Conservation (phyloP, 768 basidiomycete species). For the Mycena vitilis region DNA sequence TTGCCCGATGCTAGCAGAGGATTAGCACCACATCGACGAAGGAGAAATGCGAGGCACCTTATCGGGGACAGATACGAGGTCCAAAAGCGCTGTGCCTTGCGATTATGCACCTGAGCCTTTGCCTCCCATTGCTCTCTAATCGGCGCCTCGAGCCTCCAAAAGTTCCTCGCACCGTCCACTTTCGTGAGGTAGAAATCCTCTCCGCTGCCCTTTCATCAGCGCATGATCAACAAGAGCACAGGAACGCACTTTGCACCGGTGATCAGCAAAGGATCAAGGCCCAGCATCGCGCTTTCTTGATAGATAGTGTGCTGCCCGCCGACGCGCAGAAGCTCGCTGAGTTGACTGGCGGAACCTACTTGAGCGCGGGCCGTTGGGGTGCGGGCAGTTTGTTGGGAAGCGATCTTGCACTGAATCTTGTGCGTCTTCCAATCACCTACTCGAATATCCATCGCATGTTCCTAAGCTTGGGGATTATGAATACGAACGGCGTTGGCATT, state of each 20-base stretch:
- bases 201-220: not conserved
- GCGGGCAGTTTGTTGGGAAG: not conserved
- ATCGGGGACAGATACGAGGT: too few relatives aligned
- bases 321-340: constrained; percentile 24
- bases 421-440: constrained; percentile 30
- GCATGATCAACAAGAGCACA: not conserved
- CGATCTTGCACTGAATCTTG: constrained; percentile 29
- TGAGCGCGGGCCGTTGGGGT: not conserved
- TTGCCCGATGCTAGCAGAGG: not conserved
- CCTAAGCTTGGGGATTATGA: not conserved
- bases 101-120: too few relatives aligned
- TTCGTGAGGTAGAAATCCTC: constrained; percentile 15
- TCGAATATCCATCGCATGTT: too few relatives aligned
- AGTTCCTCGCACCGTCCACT: not conserved
- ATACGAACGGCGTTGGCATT: constrained; percentile 27
- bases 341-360: not conserved
- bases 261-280: constrained; percentile 30
- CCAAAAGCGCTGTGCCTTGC: too few relatives aligned
- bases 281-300: constrained; percentile 15
- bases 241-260: constrained; percentile 9
- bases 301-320: constrained; percentile 26
- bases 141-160: constrained; percentile 20
- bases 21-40: too few relatives aligned
- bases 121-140: constrained; percentile 9
- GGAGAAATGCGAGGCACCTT: too few relatives aligned